These are phyloP conservation scores for Solanum pimpinellifolium DNA, from an alignment of 257 asterid genomes.

Conservation along the genomic window DNA sequence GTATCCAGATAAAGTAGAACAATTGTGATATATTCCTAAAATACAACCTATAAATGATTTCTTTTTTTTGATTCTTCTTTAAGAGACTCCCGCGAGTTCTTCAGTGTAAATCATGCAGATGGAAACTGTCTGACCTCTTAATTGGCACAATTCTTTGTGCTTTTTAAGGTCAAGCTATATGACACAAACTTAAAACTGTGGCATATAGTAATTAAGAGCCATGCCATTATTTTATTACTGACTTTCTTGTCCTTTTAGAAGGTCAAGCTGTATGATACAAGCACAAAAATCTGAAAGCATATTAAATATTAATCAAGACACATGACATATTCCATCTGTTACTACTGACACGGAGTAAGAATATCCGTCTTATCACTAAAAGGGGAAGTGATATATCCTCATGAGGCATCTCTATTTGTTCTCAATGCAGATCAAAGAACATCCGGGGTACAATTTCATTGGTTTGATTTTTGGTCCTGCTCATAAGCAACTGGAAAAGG, in stretches of 20 bases:
- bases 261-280: neutral
- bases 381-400: constrained; percentile 1
- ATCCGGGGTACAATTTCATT: constrained; percentile 54
- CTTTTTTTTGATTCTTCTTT: neutral
- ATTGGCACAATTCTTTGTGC: neutral
- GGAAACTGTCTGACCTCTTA: neutral
- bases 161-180: neutral
- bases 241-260: neutral
- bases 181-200: neutral
- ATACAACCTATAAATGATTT: neutral
- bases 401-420: constrained; percentile 9
- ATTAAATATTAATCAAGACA: neutral
- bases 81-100: neutral
- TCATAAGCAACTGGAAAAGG: constrained; percentile 85
- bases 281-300: neutral
- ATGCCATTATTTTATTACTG: neutral
- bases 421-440: constrained; percentile 59
- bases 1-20: neutral
- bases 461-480: constrained; percentile 61
- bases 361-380: neutral
- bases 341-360: neutral
- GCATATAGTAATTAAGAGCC: neutral
- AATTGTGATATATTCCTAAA: neutral
- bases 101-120: neutral
- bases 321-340: neutral